Conservation (phyloP, 2,329 filamentous ascomycete species). For the Biscogniauxia mediterranea region DNA sequence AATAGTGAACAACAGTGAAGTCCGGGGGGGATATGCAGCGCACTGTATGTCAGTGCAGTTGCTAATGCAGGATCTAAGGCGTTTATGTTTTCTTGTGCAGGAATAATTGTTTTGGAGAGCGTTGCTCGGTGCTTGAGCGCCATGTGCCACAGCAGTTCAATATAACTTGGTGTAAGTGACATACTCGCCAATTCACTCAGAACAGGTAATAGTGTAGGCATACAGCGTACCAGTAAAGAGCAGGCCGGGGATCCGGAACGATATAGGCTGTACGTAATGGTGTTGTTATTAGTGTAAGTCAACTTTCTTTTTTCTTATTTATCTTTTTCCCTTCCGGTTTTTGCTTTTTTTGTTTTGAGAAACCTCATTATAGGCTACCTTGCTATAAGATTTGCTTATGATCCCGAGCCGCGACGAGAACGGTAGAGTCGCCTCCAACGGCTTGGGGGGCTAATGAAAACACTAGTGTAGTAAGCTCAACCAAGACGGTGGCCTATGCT, state of each 20-base stretch:
- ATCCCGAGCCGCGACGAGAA: conserved; percentile 12
- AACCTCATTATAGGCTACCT: not conserved
- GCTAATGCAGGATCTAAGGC: not conserved
- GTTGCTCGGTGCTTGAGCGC: not conserved
- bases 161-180: not conserved
- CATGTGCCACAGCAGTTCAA: not conserved
- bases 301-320: too few relatives aligned
- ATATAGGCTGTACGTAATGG: not conserved
- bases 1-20: not conserved
- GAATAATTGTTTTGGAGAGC: not conserved
- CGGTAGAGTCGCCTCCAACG: conserved; percentile 6
- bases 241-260: not conserved
- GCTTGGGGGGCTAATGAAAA: conserved; percentile 13
- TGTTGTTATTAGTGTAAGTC: not conserved
- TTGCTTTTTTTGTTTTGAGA: not conserved
- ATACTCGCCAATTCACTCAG: not conserved
- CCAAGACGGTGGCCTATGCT: conserved; percentile 8
- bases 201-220: not conserved
- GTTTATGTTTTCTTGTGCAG: not conserved
- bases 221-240: not conserved
- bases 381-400: not conserved
- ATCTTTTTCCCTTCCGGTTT: not conserved
- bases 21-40: not conserved
- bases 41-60: not conserved
- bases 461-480: conserved; percentile 16